Percentiles rank a stretch among this genome's conserved stretches.
Evolutionary conservation across 305 asterid species (phyloP).

Genomic region (Fraxinus dipetala): DNA sequence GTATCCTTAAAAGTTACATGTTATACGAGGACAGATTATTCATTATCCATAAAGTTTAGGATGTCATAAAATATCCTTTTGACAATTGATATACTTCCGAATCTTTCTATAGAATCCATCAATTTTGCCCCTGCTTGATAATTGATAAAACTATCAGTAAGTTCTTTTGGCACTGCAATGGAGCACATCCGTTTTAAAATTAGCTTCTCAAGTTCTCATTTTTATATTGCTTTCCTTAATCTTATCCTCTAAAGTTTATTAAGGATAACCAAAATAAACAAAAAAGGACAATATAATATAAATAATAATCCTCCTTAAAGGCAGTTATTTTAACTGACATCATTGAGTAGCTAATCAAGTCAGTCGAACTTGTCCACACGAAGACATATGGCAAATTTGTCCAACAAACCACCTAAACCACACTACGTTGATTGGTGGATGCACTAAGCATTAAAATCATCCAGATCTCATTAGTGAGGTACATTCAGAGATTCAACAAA

Average conservation of each 20-base stretch:
- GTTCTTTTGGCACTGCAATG: neutral
- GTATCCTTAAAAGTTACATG: neutral
- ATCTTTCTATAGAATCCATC: conserved; percentile 2
- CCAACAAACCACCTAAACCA: conserved; percentile 5
- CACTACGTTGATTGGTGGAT: neutral
- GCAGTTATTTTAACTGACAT: conserved; percentile 4
- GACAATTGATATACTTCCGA: neutral
- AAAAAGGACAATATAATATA: neutral
- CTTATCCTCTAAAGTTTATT: conserved; percentile 6
- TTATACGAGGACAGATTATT: neutral
- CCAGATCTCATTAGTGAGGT: neutral
- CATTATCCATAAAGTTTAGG: conserved; percentile 7
- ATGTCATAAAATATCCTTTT: neutral
- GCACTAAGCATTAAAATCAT: neutral
- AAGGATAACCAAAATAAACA: neutral
- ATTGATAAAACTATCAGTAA: neutral
- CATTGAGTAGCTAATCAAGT: neutral
- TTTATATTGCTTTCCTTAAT: neutral
- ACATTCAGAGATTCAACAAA: neutral
- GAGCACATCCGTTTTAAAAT: neutral
- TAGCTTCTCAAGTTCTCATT: conserved; percentile 3
- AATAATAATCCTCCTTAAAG: neutral
- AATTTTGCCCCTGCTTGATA: neutral
- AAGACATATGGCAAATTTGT: conserved; percentile 7
- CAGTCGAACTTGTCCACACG: conserved; percentile 3